phyloP scores from a whole-genome alignment of 768 basidiomycete genomes.

The Xerocomellus dryophilus region DNA sequence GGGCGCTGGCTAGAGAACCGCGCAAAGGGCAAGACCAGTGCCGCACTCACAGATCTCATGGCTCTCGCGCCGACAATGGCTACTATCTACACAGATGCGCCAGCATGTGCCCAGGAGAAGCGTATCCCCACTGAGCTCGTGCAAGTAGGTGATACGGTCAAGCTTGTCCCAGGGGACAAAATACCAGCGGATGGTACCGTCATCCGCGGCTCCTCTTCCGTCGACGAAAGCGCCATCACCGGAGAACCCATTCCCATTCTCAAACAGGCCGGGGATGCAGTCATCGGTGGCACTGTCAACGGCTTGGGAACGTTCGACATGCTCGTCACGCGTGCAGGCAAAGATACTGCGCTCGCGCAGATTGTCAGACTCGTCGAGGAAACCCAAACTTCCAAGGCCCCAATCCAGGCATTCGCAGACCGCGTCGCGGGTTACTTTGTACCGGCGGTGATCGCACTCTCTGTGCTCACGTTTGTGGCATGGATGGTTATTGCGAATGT shows the following conservation, averaged over 20 bases:
- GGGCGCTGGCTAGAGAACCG: slow-evolving; percentile 95
- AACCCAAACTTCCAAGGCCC: slow-evolving; percentile 96
- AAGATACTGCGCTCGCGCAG: slow-evolving; percentile 93
- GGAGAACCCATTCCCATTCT: slow-evolving; percentile 89
- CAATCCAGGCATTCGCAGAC: slow-evolving; percentile 97
- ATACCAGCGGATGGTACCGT: slow-evolving; percentile 95
- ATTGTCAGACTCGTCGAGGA: slow-evolving; percentile 97
- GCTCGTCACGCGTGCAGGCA: slow-evolving; percentile 91
- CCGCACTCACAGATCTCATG: slow-evolving; percentile 95
- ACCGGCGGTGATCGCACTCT: slow-evolving; percentile 82
- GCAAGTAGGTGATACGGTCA: slow-evolving; percentile 89
- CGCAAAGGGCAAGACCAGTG: slow-evolving; percentile 96
- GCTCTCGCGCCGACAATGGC: slow-evolving; percentile 93
- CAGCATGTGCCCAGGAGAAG: slow-evolving; percentile 79
- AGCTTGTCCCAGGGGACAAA: slow-evolving; percentile 95
- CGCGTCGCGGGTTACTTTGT: slow-evolving; percentile 94
- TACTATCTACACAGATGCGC: slow-evolving; percentile 87
- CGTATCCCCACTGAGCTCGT: slow-evolving; percentile 92
- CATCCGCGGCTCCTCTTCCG: slow-evolving; percentile 75
- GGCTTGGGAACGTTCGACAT: slow-evolving; percentile 97
- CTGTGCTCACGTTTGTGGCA: slow-evolving; percentile 71
- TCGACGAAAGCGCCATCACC: slow-evolving; percentile 96
- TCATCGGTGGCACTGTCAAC: slow-evolving; percentile 97
- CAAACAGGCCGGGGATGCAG: slow-evolving; percentile 78
- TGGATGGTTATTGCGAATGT: slow-evolving; percentile 79